These are phyloP conservation scores for Yarrowia divulgata DNA, from an alignment of 805 yeast genomes.

Conservation along the genomic window DNA sequence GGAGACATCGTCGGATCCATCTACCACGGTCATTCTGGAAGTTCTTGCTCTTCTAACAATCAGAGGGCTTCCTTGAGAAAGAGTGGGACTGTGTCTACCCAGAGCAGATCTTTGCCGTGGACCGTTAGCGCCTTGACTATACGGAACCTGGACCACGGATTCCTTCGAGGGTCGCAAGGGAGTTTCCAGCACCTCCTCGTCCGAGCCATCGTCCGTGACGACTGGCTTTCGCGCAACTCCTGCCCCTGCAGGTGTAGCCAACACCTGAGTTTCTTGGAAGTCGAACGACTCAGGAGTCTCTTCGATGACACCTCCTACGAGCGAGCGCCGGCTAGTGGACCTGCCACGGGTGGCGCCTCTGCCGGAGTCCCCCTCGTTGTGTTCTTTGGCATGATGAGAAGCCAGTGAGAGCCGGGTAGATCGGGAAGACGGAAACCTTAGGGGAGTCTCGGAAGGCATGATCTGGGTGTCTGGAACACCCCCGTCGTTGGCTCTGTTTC, in stretches of 20 bases:
- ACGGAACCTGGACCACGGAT: constrained; percentile 17
- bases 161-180: not conserved
- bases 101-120: not conserved
- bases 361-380: not conserved
- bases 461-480: constrained; percentile 22
- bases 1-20: constrained; percentile 7
- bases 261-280: constrained; percentile 11
- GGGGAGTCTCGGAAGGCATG: constrained; percentile 1
- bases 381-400: not conserved
- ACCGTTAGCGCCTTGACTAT: constrained; percentile 1
- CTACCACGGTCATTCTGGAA: constrained; percentile 13
- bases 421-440: not conserved
- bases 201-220: not conserved
- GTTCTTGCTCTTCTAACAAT: not conserved
- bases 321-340: not conserved
- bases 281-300: constrained; percentile 15
- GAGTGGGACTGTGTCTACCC: constrained; percentile 7
- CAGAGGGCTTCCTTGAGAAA: constrained; percentile 30
- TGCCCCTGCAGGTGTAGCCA: constrained; percentile 11
- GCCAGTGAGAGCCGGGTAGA: not conserved
- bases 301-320: not conserved
- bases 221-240: not conserved
- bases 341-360: not conserved
- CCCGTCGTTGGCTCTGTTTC: not conserved
- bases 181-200: constrained; percentile 25